Base-by-base conservation (phyloP, 108 stramenopile species). In the Hondaea fermentalgiana region DNA sequence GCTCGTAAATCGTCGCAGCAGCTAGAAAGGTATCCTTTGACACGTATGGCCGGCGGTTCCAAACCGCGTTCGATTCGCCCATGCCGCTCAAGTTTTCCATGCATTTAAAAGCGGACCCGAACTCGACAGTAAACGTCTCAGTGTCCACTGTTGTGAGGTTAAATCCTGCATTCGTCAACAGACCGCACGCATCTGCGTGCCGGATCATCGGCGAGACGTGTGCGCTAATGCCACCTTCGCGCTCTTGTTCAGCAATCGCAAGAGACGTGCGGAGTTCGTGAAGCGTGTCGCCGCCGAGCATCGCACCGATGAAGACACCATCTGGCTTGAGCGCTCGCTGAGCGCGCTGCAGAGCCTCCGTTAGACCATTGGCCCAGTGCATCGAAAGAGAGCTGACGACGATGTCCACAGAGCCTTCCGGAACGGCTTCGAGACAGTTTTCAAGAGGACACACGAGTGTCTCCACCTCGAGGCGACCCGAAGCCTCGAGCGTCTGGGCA, bases 311-410 rank as follows among this genome's bases (percentile, higher is more conserved):
- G 89, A 99, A 95, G 72, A 97, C 97, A 4, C 99, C 99, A 90
- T 99, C 97, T 3, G 99, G 98, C 92, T 98, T 97, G 8, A 99
- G 90, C 0, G 95, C 95, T 44, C 96, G 91, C 88, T 94, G 92
- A 10, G 93, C 92, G 90, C 98, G 96, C 16, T 60, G 60, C 51
- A 99, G 92, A 43, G 96, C 58, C 57, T 89, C 60, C 14, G 97
- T 97, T 12, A 99, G 91, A 90, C 98, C 96, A 88, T 98, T 98
- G 60, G 97, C 92, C 98, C 98, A 99, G 88, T 99, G 98, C 87
- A 99, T 88, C 5, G 94, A 58, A 88, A 95, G 92, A 57, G 93
- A 95, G 88, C 96, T 97, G 44, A 98, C 91, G 35, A 98, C 97
- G 5, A 98, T 87, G 91, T 99, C 99, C 92, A 98, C 98, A 21